Conservation (phyloP, 345 rosid species). For the Heritiera littoralis region DNA sequence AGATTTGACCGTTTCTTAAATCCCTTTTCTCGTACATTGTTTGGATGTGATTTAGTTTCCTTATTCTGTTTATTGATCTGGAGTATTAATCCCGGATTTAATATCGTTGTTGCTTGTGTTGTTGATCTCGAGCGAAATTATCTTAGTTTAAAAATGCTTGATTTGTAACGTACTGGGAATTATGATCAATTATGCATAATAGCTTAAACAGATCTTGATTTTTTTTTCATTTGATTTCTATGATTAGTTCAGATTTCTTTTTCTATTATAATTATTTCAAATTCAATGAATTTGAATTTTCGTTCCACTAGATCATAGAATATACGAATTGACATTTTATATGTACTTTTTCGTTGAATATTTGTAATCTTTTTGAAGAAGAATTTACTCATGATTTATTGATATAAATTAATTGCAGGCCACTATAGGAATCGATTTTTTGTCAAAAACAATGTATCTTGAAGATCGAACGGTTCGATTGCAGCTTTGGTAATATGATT, state of each 20-base stretch:
- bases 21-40: background rate
- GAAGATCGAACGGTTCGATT: slow-evolving; percentile 91
- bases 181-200: background rate
- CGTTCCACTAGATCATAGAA: background rate
- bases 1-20: background rate
- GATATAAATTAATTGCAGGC: slow-evolving; percentile 51
- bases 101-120: background rate
- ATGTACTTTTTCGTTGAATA: background rate
- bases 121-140: background rate
- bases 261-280: background rate
- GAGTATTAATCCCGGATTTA: background rate
- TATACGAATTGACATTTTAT: background rate
- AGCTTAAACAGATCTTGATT: background rate
- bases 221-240: background rate
- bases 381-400: background rate
- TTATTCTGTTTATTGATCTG: background rate
- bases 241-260: background rate
- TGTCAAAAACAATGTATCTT: slow-evolving; percentile 93
- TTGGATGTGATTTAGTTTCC: slow-evolving; percentile 1
- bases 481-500: slow-evolving; percentile 70
- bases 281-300: background rate
- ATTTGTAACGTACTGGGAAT: background rate
- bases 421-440: slow-evolving; percentile 86
- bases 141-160: slow-evolving; percentile 6
- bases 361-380: background rate